Percentiles rank a stretch among this genome's conserved stretches.
These are phyloP conservation scores for Thoreauomyces humboldtii DNA, from an alignment of 192 early-diverging fungal species.

Conservation along the genomic window DNA sequence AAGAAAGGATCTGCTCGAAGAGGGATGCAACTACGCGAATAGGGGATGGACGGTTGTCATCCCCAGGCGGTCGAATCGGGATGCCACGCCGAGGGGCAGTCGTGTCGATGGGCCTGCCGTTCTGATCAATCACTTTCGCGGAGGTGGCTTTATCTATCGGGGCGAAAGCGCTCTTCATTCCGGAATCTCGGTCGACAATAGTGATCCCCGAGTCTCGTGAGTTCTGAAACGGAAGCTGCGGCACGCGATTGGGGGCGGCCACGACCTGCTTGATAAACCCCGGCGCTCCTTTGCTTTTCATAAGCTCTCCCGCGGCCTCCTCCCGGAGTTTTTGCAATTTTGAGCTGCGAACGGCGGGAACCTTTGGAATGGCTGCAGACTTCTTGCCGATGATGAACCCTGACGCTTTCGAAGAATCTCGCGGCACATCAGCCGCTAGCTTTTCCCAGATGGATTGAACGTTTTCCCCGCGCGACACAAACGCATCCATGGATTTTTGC, in stretches of 20 bases:
- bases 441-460: conserved; percentile 16
- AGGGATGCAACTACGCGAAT: conserved; percentile 34
- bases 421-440: conserved; percentile 6
- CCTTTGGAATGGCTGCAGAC: neutral
- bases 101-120: neutral
- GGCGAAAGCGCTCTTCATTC: neutral
- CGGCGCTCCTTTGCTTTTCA: neutral
- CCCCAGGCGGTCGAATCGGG: conserved; percentile 6
- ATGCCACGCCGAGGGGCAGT: conserved; percentile 1
- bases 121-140: neutral
- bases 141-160: neutral
- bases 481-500: neutral
- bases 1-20: conserved; percentile 30
- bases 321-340: conserved; percentile 13
- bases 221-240: conserved; percentile 1
- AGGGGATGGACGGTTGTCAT: neutral
- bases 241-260: neutral
- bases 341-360: neutral
- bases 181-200: neutral
- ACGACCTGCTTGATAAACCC: neutral
- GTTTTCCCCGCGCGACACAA: conserved; percentile 3
- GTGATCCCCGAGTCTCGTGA: neutral
- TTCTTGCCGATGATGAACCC: conserved; percentile 2
- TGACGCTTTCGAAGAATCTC: too few relatives aligned
- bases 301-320: neutral